Conservation (phyloP, 441 rosid genomes). For the Erodium moschatum region DNA sequence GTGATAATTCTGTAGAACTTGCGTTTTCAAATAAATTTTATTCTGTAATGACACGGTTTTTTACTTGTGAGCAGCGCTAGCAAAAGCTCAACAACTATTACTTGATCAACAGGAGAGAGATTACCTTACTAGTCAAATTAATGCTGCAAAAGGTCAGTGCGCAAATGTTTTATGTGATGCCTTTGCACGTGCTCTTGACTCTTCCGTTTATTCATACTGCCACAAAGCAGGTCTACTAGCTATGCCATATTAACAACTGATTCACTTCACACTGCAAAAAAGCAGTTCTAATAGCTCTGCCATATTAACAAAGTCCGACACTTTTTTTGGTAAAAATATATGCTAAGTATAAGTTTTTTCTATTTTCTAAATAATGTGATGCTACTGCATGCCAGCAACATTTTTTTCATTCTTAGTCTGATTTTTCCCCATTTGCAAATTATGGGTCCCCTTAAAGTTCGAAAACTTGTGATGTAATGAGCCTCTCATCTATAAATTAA, state of each 20-base stretch:
- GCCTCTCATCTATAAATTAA: not conserved
- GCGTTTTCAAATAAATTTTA: not conserved
- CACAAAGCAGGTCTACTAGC: not conserved
- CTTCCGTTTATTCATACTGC: not conserved
- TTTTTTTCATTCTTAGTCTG: not conserved
- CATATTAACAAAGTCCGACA: no score
- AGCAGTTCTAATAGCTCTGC: no score
- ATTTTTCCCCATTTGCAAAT: not conserved
- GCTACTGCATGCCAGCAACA: not conserved
- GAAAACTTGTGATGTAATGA: not conserved
- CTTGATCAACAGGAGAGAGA: constrained; percentile 79
- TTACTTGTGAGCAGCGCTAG: constrained; percentile 55
- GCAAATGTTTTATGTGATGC: not conserved
- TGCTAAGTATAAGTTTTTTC: not conserved
- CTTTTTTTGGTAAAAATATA: no score
- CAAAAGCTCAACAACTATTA: constrained; percentile 81
- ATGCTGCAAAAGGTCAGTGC: constrained; percentile 71
- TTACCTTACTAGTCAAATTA: constrained; percentile 72
- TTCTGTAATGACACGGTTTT: not conserved
- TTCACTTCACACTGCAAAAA: no score
- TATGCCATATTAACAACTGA: no score
- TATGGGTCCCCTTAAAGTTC: not conserved
- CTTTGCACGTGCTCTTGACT: not conserved
- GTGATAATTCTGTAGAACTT: not conserved
- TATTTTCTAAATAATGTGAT: not conserved